Evolutionary conservation across 2,329 filamentous ascomycete genomes (phyloP), one percentile per base, ranked within the genome.

Genomic region (Colletotrichum brevisporum): DNA sequence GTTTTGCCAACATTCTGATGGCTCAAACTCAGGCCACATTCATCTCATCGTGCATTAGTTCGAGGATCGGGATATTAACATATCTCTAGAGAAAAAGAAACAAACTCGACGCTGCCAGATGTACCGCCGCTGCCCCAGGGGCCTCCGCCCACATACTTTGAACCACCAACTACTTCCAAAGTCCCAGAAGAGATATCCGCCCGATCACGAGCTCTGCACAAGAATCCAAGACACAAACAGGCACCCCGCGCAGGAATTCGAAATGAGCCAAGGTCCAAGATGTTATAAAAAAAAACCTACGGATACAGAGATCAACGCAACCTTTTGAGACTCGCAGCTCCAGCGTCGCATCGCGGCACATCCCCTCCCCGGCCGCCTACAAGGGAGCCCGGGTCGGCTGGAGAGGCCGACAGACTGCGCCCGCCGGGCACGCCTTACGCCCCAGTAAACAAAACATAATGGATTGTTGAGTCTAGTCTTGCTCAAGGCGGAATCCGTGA

Each of bases 371-470:
- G 21, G 50, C 41, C 18, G 12, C 50, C 24, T 21, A 27, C 51
- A 31, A 55, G 45, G 41, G 16, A 43, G 21, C 41, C 5, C 6
- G 41, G 41, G 41, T n/a, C 41, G 41, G 41, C 41, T 43, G 41
- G 41, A 36, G 8, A 36, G 31, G 13, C 41, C 63, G 41, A 45
- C 31, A 16, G 52, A 36, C 59, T 36, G 53, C 45, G 18, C 16
- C 60, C 39, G 16, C 27, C 54, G 16, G 60, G 18, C 48, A 58
- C 53, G 60, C 65, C 48, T 64, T 64, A 54, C 36, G 52, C 59
- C 58, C 59, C 41, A 57, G 16, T 31, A 24, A 27, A 18, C 21
- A 24, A 27, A 12, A 10, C 21, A 55, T 18, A 39, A 16, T 31
- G 1, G 21, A 15, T 59, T 26, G 24, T 36, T 26, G 10, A 36